Conservation (phyloP, 1,284 basidiomycete genomes). For the Chiua sp. region DNA sequence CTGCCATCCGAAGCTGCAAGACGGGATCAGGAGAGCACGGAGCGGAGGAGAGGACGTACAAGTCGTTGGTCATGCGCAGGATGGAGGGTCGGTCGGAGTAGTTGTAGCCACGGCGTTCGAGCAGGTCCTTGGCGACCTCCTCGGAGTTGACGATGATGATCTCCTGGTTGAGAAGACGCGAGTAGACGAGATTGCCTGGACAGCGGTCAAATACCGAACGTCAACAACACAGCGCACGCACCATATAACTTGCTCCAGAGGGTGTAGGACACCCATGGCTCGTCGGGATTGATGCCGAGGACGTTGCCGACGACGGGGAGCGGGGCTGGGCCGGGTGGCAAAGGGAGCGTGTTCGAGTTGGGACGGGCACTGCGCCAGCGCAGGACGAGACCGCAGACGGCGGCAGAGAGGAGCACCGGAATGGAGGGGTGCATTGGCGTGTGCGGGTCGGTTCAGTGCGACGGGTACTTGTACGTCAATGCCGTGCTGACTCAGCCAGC, state of each 20-base stretch:
- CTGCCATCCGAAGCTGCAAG: constrained; percentile 32
- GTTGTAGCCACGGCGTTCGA: constrained; percentile 35
- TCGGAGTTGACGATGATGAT: constrained; percentile 35
- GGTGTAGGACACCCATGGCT: constrained; percentile 36
- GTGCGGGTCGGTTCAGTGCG: too few species aligned
- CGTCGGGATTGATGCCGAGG: constrained; percentile 20
- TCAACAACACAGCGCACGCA: neutral
- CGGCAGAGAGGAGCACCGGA: constrained; percentile 8
- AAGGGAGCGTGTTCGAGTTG: constrained; percentile 8
- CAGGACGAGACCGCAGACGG: constrained; percentile 8
- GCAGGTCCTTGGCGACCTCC: constrained; percentile 32
- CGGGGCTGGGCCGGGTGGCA: constrained; percentile 34
- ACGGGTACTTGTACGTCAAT: too few species aligned
- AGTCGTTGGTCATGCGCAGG: constrained; percentile 34
- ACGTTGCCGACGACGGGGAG: constrained; percentile 35
- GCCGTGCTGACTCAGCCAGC: constrained; percentile 26
- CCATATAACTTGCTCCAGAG: constrained; percentile 31
- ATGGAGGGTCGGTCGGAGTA: constrained; percentile 36
- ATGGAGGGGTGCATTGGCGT: constrained; percentile 6
- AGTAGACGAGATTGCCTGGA: constrained; percentile 32
- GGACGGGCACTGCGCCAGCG: constrained; percentile 14
- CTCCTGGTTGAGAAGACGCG: constrained; percentile 34
- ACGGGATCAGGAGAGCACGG: neutral
- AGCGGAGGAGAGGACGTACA: constrained; percentile 17
- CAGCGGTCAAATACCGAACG: neutral